phyloP scores from a whole-genome alignment of 345 rosid genomes.

The Combretum micranthum region DNA sequence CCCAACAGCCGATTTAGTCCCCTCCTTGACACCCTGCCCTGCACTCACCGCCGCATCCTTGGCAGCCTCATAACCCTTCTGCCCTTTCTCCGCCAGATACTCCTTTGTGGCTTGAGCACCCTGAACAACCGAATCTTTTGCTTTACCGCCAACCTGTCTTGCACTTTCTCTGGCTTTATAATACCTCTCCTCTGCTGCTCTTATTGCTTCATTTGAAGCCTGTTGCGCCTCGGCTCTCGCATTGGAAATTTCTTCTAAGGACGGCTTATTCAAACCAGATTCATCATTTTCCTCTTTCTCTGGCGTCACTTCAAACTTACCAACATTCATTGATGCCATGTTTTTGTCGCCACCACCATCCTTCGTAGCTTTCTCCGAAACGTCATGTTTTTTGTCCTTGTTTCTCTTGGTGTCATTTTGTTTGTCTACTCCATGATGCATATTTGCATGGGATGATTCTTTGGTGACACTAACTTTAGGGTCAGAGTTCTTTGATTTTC shows the following conservation, averaged over 20 bases:
- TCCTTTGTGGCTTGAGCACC: conserved; percentile 20
- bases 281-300: conserved; percentile 10
- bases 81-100: conserved; percentile 24
- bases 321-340: neutral
- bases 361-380: neutral
- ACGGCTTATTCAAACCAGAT: neutral
- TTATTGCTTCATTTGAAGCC: conserved; percentile 26
- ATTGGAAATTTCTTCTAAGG: conserved; percentile 5
- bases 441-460: no score
- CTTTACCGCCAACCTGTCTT: conserved; percentile 22
- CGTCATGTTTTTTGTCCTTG: no score
- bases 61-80: conserved; percentile 12
- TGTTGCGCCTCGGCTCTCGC: conserved; percentile 25
- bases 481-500: conserved; percentile 7
- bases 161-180: conserved; percentile 31
- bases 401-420: no score
- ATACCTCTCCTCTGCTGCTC: conserved; percentile 38
- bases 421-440: no score
- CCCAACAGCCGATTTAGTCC: conserved; percentile 35
- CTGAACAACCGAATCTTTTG: conserved; percentile 22
- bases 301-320: conserved; percentile 14
- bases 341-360: neutral
- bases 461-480: no score
- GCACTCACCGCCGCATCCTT: conserved; percentile 11
- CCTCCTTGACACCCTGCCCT: conserved; percentile 10